These are phyloP conservation scores for Yamadazyma siamensis DNA, from an alignment of 1,139 yeast genomes.

Conservation along the genomic window DNA sequence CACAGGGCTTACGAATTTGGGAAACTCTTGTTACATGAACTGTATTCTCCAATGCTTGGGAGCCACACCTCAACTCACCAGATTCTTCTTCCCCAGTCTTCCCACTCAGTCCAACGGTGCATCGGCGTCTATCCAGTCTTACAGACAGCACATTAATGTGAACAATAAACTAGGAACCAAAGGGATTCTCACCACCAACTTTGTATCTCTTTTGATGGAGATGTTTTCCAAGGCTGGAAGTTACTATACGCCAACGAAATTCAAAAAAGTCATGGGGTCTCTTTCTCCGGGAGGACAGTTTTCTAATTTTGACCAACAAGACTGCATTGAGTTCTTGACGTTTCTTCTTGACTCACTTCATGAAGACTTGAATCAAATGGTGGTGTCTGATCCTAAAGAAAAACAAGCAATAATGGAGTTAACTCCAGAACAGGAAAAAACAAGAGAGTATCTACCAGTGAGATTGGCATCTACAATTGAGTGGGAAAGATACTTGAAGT, in stretches of 20 bases:
- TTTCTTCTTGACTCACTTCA: slow-evolving; percentile 83
- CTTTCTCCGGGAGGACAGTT: slow-evolving; percentile 62
- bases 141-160: slow-evolving; percentile 68
- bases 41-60: slow-evolving; percentile 82
- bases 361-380: slow-evolving; percentile 77
- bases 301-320: slow-evolving; percentile 83
- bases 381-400: slow-evolving; percentile 28
- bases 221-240: slow-evolving; percentile 52
- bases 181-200: slow-evolving; percentile 74
- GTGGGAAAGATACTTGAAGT: slow-evolving; percentile 87
- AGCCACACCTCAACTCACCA: slow-evolving; percentile 41
- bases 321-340: slow-evolving; percentile 86
- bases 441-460: slow-evolving; percentile 71
- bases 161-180: slow-evolving; percentile 78
- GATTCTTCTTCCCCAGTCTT: slow-evolving; percentile 35
- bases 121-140: slow-evolving; percentile 34
- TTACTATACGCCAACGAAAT: slow-evolving; percentile 51
- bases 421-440: slow-evolving; percentile 71
- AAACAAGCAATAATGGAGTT: slow-evolving; percentile 45
- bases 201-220: slow-evolving; percentile 60
- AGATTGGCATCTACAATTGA: slow-evolving; percentile 88
- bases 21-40: slow-evolving; percentile 93
- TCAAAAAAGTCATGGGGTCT: slow-evolving; percentile 65
- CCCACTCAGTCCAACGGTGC: slow-evolving; percentile 16
- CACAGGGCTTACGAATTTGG: slow-evolving; percentile 73